phyloP scores from a whole-genome alignment of 2,329 filamentous ascomycete genomes.

The Graphium sp. region DNA sequence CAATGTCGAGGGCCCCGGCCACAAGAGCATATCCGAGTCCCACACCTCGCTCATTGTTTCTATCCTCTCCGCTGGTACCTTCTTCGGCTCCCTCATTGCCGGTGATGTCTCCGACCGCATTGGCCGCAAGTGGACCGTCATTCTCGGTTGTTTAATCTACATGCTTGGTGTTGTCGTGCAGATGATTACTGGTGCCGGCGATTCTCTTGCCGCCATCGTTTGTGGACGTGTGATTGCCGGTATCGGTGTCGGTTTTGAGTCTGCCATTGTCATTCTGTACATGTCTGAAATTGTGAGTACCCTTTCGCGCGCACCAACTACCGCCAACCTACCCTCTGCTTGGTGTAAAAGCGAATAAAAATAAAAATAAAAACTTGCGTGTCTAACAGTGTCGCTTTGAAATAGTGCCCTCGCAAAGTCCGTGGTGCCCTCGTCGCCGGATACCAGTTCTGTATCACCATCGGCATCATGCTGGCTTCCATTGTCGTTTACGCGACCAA shows the following conservation, averaged over 20 bases:
- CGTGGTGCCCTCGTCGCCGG: conserved; percentile 63
- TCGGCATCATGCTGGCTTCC: conserved; percentile 60
- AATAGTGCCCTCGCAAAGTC: conserved; percentile 46
- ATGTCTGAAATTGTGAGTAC: conserved; percentile 66
- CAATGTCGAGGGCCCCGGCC: conserved; percentile 25
- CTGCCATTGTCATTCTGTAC: conserved; percentile 68
- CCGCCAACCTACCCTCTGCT: too few relatives aligned
- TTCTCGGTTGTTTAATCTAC: conserved; percentile 57
- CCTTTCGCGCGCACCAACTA: too few relatives aligned
- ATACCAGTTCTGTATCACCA: conserved; percentile 72
- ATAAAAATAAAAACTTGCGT: too few relatives aligned
- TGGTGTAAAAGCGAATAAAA: too few relatives aligned
- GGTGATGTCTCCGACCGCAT: conserved; percentile 63
- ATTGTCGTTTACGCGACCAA: conserved; percentile 59
- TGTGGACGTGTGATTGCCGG: conserved; percentile 61
- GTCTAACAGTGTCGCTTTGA: conserved; percentile 9
- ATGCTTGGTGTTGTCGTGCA: conserved; percentile 51
- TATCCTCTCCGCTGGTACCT: conserved; percentile 63
- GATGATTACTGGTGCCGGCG: conserved; percentile 28
- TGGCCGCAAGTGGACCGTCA: conserved; percentile 57
- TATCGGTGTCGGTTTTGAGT: conserved; percentile 66
- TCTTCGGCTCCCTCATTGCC: conserved; percentile 62
- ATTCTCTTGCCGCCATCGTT: conserved; percentile 45
- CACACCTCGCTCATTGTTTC: conserved; percentile 47
- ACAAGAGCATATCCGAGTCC: conserved; percentile 17